Evolutionary conservation across 2,329 filamentous ascomycete species (phyloP).

Genomic region (Penicillium frequentans): DNA sequence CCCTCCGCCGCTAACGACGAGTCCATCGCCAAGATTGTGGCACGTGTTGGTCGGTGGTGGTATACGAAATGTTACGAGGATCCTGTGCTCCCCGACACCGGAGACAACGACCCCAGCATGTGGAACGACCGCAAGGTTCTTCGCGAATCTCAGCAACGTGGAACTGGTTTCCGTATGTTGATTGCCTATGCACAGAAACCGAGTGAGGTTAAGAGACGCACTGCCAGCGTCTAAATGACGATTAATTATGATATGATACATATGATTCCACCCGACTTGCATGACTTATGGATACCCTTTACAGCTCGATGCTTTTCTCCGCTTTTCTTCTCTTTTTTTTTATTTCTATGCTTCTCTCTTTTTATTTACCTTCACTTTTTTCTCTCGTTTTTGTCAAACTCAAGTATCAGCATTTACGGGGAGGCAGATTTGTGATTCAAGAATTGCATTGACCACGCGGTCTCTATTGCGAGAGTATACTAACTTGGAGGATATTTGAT

Average conservation of each 20-base stretch:
- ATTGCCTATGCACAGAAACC: slow-evolving; percentile 91
- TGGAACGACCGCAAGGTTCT: slow-evolving; percentile 77
- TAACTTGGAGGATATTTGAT: neutral
- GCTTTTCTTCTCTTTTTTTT: neutral
- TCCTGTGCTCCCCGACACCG: slow-evolving; percentile 50
- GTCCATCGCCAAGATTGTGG: slow-evolving; percentile 87
- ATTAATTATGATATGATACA: slow-evolving; percentile 11
- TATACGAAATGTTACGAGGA: slow-evolving; percentile 90
- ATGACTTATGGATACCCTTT: slow-evolving; percentile 13
- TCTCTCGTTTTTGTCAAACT: neutral
- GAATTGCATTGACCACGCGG: slow-evolving; percentile 22
- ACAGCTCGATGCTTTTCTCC: neutral
- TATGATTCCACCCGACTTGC: slow-evolving; percentile 11
- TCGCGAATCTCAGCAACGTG: slow-evolving; percentile 80
- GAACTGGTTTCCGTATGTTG: slow-evolving; percentile 84
- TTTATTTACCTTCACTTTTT: neutral
- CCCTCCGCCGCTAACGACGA: slow-evolving; percentile 72
- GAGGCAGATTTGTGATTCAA: slow-evolving; percentile 8
- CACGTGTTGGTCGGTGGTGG: slow-evolving; percentile 93
- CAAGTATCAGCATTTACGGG: neutral
- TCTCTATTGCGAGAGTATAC: slow-evolving; percentile 9
- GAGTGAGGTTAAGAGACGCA: slow-evolving; percentile 43
- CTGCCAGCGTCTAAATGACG: slow-evolving; percentile 41
- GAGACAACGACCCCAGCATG: slow-evolving; percentile 62
- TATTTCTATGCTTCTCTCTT: neutral